These are phyloP conservation scores for Cryptomeria japonica DNA, from an alignment of 75 land plant species.

Conservation along the genomic window DNA sequence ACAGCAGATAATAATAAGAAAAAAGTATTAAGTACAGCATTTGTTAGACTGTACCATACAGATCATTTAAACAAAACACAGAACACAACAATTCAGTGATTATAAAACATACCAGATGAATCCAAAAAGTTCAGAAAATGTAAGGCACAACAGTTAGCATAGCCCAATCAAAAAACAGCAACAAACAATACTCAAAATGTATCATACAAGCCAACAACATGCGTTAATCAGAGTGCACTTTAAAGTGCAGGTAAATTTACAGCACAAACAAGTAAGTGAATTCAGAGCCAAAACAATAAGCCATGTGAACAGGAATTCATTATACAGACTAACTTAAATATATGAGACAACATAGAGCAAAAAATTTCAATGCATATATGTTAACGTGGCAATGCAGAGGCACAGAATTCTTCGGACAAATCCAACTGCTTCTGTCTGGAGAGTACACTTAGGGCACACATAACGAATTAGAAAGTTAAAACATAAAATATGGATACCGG, in stretches of 20 bases:
- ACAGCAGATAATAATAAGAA: background rate
- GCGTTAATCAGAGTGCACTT: background rate
- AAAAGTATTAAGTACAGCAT: background rate
- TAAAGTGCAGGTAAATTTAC: background rate
- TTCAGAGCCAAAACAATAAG: background rate
- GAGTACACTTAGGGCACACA: background rate
- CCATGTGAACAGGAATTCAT: background rate
- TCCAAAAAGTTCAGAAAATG: background rate
- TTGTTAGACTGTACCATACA: background rate
- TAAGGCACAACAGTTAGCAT: background rate
- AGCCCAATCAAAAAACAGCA: background rate
- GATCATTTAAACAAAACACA: background rate
- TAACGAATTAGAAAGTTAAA: background rate
- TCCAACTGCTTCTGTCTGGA: background rate
- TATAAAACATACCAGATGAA: background rate
- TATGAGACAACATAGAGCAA: slow-evolving; percentile 1
- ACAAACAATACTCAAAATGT: background rate
- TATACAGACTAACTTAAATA: background rate
- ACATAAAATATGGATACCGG: background rate
- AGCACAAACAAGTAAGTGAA: background rate
- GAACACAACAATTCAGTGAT: background rate
- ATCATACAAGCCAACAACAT: background rate
- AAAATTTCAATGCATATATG: background rate
- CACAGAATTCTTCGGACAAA: background rate
- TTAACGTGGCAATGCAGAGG: background rate